Evolutionary conservation across 192 early-diverging fungal genomes (phyloP).

Genomic region (Umbelopsis sp.): DNA sequence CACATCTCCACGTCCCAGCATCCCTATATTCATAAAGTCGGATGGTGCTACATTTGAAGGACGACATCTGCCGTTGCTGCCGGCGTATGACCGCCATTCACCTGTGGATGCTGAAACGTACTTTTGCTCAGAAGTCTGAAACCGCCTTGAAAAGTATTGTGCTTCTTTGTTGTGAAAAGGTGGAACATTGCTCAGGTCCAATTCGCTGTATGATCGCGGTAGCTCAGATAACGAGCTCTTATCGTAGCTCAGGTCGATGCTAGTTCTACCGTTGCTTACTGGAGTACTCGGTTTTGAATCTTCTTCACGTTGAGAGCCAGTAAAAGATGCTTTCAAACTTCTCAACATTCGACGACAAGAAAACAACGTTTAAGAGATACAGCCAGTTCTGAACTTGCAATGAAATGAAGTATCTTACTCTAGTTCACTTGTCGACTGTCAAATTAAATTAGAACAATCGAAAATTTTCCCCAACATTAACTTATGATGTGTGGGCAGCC

Average conservation of each 20-base stretch:
- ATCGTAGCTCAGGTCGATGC: background rate
- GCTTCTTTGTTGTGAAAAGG: background rate
- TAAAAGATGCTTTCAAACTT: background rate
- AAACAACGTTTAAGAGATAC: background rate
- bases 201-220: background rate
- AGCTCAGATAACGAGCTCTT: background rate
- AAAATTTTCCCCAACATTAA: conserved; percentile 9
- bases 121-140: background rate
- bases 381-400: background rate
- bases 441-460: conserved; percentile 13
- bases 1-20: conserved; percentile 35
- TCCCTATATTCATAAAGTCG: conserved; percentile 28
- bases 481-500: background rate
- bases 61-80: background rate
- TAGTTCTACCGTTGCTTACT: background rate
- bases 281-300: background rate
- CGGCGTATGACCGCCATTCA: background rate
- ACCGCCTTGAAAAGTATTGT: background rate
- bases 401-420: background rate
- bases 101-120: background rate
- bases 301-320: background rate
- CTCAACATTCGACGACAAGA: background rate
- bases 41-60: background rate
- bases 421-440: conserved; percentile 8
- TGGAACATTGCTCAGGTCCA: background rate